Evolutionary conservation across 768 basidiomycete genomes (phyloP).

Genomic region (Strobilomyces dryophilus): DNA sequence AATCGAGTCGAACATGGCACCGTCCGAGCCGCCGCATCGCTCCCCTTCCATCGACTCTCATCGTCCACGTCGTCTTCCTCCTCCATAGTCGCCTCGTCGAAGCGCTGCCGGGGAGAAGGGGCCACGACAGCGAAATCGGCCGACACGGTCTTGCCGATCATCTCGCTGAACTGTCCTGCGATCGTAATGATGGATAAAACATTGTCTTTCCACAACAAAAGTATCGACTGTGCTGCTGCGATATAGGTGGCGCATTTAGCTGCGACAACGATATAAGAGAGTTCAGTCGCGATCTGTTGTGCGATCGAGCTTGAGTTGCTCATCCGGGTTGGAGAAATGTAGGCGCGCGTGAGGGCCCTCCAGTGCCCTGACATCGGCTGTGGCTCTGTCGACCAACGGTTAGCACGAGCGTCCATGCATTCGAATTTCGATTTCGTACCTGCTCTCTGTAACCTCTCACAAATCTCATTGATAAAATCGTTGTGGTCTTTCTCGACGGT

Average conservation of each 20-base stretch:
- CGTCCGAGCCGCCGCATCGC: background rate
- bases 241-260: conserved; percentile 1
- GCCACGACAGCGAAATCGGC: conserved; percentile 5
- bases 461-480: conserved; percentile 5
- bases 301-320: background rate
- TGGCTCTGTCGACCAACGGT: conserved; percentile 1
- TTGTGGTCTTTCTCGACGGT: conserved; percentile 2
- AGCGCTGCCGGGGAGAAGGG: background rate
- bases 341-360: conserved; percentile 10
- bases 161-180: conserved; percentile 4
- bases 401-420: background rate
- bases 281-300: background rate
- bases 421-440: background rate
- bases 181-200: conserved; percentile 2
- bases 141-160: conserved; percentile 3
- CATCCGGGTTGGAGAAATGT: background rate
- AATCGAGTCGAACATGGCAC: conserved; percentile 12
- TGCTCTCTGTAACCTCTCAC: conserved; percentile 1
- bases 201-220: conserved; percentile 2
- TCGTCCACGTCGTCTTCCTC: conserved; percentile 4
- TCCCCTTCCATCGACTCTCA: background rate
- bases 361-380: conserved; percentile 9
- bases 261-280: conserved; percentile 8
- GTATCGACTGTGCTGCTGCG: background rate
- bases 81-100: conserved; percentile 8